These are phyloP conservation scores for Ascocoryne sarcoides DNA, from an alignment of 2,329 filamentous ascomycete genomes.

Conservation along the genomic window DNA sequence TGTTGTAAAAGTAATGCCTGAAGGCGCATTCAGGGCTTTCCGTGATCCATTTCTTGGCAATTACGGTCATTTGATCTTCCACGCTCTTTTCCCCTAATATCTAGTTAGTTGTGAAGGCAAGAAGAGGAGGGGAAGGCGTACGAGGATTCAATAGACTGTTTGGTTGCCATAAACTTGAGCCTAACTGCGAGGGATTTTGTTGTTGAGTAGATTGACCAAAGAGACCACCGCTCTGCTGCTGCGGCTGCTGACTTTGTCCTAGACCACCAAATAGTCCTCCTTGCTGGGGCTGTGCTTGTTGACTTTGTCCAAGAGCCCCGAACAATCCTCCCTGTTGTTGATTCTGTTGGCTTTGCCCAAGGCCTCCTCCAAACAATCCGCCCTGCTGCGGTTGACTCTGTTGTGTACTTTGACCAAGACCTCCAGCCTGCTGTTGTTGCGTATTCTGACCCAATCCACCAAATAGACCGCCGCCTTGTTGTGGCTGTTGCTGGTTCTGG, in stretches of 20 bases:
- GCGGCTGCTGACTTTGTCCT: neutral
- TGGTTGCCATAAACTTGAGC: constrained; percentile 25
- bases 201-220: constrained; percentile 3
- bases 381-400: constrained; percentile 2
- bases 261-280: constrained; percentile 1
- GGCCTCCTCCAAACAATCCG: constrained; percentile 3
- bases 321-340: constrained; percentile 10
- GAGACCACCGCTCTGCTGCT: neutral
- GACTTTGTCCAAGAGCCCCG: neutral
- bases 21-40: constrained; percentile 60
- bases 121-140: constrained; percentile 8
- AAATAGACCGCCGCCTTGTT: constrained; percentile 13
- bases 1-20: constrained; percentile 82
- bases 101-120: constrained; percentile 13
- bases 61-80: constrained; percentile 61
- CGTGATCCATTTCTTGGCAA: constrained; percentile 69
- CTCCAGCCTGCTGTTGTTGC: constrained; percentile 16
- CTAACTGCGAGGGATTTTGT: constrained; percentile 27
- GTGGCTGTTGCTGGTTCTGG: constrained; percentile 5
- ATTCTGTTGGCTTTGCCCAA: constrained; percentile 7
- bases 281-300: constrained; percentile 1
- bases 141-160: constrained; percentile 22
- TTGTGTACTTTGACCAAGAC: constrained; percentile 9
- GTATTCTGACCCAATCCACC: constrained; percentile 17
- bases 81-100: constrained; percentile 59